A percentile compares a stretch with the other conserved stretches of the same genome.
phyloP scores from a whole-genome alignment of 352 stramenopile species.

The Phytophthora foliorum region DNA sequence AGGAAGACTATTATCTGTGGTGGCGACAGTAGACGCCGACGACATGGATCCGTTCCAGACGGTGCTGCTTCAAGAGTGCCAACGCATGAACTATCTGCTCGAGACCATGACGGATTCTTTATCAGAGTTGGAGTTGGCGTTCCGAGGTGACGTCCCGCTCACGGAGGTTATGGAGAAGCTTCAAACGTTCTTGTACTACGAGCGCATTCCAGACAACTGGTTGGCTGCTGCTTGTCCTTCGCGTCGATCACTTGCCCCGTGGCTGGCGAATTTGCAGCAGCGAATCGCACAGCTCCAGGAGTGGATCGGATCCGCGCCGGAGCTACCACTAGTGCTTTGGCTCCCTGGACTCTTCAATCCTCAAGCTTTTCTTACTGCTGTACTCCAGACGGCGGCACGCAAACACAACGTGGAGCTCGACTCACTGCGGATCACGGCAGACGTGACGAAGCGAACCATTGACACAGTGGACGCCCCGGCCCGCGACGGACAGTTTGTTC shows the following conservation, averaged over 20 bases:
- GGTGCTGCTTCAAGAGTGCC: constrained; percentile 92
- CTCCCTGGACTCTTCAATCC: constrained; percentile 87
- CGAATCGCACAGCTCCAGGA: constrained; percentile 90
- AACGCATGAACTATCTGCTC: constrained; percentile 90
- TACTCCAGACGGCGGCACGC: constrained; percentile 80
- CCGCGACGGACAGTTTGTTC: constrained; percentile 92
- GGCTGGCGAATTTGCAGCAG: constrained; percentile 88
- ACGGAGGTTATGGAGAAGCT: constrained; percentile 90
- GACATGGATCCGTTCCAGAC: constrained; percentile 93
- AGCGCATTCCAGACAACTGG: constrained; percentile 81
- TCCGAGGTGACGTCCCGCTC: constrained; percentile 91
- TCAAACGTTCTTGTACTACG: constrained; percentile 81
- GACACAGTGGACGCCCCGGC: constrained; percentile 83
- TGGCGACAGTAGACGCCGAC: constrained; percentile 47
- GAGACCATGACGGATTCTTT: constrained; percentile 81
- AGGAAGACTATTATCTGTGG: constrained; percentile 48
- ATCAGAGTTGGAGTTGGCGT: constrained; percentile 88
- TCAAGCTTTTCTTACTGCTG: constrained; percentile 86
- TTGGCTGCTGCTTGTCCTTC: constrained; percentile 83
- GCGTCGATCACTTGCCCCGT: constrained; percentile 78
- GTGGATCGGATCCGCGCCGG: constrained; percentile 79
- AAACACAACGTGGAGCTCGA: constrained; percentile 88
- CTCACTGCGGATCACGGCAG: constrained; percentile 77
- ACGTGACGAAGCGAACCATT: constrained; percentile 91
- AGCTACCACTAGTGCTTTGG: constrained; percentile 88